phyloP scores from a whole-genome alignment of 1,284 basidiomycete genomes.

The Tilletia walkeri region DNA sequence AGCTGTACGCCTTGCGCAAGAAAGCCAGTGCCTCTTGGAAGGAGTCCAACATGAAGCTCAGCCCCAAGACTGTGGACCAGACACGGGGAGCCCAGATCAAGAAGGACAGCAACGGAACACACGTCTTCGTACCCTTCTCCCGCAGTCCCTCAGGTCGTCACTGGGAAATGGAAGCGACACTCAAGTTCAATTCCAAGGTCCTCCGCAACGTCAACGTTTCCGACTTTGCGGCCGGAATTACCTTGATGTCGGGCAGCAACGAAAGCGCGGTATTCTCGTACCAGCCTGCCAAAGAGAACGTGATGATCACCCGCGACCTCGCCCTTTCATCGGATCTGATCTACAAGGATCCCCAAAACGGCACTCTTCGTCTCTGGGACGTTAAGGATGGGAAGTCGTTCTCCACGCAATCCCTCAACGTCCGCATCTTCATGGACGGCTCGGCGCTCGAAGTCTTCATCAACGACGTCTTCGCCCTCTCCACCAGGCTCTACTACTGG shows the following conservation, averaged over 20 bases:
- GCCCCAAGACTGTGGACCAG: conserved; percentile 12
- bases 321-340: conserved; percentile 24
- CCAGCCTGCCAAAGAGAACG: conserved; percentile 25
- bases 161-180: conserved; percentile 25
- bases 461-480: conserved; percentile 30
- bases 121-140: conserved; percentile 25
- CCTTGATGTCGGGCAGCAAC: conserved; percentile 22
- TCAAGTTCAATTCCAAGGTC: conserved; percentile 22
- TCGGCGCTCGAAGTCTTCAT: conserved; percentile 31
- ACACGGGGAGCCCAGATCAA: background rate
- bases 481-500: conserved; percentile 31
- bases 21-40: conserved; percentile 16
- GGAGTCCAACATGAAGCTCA: conserved; percentile 17
- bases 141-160: conserved; percentile 20
- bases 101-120: background rate
- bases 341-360: conserved; percentile 21
- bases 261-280: conserved; percentile 24
- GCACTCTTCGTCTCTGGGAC: conserved; percentile 31
- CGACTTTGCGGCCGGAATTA: conserved; percentile 26
- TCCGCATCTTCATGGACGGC: conserved; percentile 31
- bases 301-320: conserved; percentile 26
- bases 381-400: background rate
- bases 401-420: conserved; percentile 14
- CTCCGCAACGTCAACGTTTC: conserved; percentile 22
- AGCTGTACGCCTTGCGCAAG: conserved; percentile 20